Base-by-base conservation (phyloP, 345 rosid species). In the Melaleuca quinquenervia region DNA sequence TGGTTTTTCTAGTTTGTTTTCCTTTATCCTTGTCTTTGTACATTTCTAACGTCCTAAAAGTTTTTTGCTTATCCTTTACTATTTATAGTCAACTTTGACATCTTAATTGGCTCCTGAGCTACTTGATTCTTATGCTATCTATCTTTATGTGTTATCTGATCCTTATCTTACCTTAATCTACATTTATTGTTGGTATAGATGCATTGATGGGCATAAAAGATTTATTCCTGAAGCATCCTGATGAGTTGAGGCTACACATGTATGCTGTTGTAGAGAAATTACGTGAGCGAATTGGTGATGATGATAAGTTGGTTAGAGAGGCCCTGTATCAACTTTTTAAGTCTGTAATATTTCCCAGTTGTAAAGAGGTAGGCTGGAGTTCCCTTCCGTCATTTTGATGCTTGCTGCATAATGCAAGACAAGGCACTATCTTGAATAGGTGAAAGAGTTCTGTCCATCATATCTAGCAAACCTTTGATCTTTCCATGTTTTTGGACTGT, bases 141-240 rank as follows among this genome's bases (percentile, higher is more conserved):
- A 27, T 18, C 49, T 45, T 29, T 22, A 75, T 24, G 52, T 83
- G 55, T 21, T 70, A 32, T 83, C 18, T 53, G 41, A 62, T 48
- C 51, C 50, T 82, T 87, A 64, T 70, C 54, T 3, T 82, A 14
- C n/a, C 13, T 82, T 7, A 29, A 41, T 64, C 82, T 83, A 83
- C 21, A 8, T 84, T 90, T 86, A 83, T 74, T 49, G 64, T 84
- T 91, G 45, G 78, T 50, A 87, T 88, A 97, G 99, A 95, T 89
- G 98, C 98, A 27, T 87, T 97, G 86, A 32, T 50, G 85, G 98
- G 99, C 26, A 89, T 97, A 87, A 91, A 86, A 85, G 95, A 97
- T 91, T 90, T 97, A 82, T 89, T 95, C 86, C 86, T 82, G 75
- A 92, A 91, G 89, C 84, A 95, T 91, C 98, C 98, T 32, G 91